Evolutionary conservation across 768 basidiomycete genomes (phyloP).

Genomic region (Hericium rajendrae): DNA sequence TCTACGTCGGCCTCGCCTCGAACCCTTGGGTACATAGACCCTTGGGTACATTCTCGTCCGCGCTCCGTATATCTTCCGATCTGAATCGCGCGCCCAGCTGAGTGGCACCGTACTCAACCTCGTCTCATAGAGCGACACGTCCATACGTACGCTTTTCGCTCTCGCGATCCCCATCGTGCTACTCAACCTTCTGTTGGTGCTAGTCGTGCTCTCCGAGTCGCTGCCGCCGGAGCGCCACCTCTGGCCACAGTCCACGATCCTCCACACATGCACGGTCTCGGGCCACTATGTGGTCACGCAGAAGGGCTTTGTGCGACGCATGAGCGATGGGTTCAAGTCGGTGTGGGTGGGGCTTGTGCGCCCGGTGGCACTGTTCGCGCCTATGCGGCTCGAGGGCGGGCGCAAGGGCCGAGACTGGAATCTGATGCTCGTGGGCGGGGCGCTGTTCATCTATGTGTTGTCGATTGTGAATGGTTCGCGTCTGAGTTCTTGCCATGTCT

Average conservation of each 20-base stretch:
- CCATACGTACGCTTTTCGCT: conserved; percentile 3
- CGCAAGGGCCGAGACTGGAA: conserved; percentile 13
- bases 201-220: conserved; percentile 14
- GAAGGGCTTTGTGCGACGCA: not conserved
- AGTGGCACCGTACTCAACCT: conserved; percentile 9
- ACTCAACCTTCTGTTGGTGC: conserved; percentile 6
- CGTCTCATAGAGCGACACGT: conserved; percentile 1
- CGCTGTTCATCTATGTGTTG: conserved; percentile 12
- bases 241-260: no score
- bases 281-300: not conserved
- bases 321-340: no score
- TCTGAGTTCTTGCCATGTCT: not conserved
- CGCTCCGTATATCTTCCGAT: not conserved
- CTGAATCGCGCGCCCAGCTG: conserved; percentile 4
- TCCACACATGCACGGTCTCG: not conserved
- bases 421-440: conserved; percentile 11
- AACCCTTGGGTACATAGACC: no score
- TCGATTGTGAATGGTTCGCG: conserved; percentile 6
- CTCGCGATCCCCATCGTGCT: conserved; percentile 9
- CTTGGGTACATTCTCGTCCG: conserved; percentile 7
- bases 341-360: conserved; percentile 8
- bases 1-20: conserved; percentile 14
- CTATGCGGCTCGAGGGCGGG: conserved; percentile 6
- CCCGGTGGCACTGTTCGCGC: conserved; percentile 10
- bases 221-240: conserved; percentile 4